These are phyloP conservation scores for Chenopodium formosanum DNA, from an alignment of 148 eudicot genomes.

Conservation along the genomic window DNA sequence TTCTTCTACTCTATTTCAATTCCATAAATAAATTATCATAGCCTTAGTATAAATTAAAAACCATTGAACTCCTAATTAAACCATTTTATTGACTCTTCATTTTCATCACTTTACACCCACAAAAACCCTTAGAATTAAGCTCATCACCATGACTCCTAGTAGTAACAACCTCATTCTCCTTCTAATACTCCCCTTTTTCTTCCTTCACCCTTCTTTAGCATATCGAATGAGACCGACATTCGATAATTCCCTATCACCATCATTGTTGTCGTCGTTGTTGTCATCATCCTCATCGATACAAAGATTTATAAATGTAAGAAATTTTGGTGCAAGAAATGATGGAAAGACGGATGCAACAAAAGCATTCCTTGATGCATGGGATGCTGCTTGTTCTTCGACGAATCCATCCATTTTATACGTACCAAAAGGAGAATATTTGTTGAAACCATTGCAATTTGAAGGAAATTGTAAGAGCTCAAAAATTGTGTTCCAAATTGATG, in stretches of 20 bases:
- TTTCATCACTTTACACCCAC: background rate
- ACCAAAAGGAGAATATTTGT: constrained; percentile 24
- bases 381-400: constrained; percentile 20
- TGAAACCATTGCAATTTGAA: constrained; percentile 26
- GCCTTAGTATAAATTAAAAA: background rate
- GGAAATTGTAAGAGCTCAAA: constrained; percentile 35
- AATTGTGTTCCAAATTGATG: constrained; percentile 36
- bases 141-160: background rate
- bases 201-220: background rate
- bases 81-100: background rate
- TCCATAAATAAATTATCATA: background rate
- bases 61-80: background rate
- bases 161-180: background rate
- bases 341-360: constrained; percentile 26
- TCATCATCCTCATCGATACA: background rate
- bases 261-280: background rate
- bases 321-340: constrained; percentile 34
- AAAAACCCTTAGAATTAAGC: background rate
- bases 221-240: background rate
- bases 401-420: constrained; percentile 17
- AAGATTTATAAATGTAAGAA: constrained; percentile 15
- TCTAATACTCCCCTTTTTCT: background rate
- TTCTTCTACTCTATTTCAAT: background rate
- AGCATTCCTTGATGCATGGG: constrained; percentile 35
- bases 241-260: background rate